A percentile compares a stretch with the other conserved stretches of the same genome.
Conservation (phyloP, 305 asterid genomes). For the Stenogyne calaminthoides region DNA sequence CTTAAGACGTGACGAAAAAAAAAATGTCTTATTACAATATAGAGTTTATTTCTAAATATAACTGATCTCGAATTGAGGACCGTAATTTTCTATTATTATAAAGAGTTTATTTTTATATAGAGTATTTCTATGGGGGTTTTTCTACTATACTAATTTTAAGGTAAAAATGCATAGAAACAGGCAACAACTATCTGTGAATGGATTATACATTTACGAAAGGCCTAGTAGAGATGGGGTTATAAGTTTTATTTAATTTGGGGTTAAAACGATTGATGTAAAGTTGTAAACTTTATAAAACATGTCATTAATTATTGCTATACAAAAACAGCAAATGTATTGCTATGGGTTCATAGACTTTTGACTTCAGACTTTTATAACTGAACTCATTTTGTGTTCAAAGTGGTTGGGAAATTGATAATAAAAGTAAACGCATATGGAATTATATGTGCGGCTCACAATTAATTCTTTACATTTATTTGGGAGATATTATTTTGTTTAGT, state of each 20-base stretch:
- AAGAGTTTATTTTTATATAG: too few species aligned
- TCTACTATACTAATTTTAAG: too few species aligned
- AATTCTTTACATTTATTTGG: not conserved
- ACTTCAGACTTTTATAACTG: not conserved
- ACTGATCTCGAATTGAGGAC: too few species aligned
- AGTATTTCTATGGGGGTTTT: too few species aligned
- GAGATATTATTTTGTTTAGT: not conserved
- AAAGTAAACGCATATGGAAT: not conserved
- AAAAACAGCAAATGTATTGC: not conserved
- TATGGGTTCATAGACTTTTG: slow-evolving; percentile 2
- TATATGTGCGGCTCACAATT: not conserved
- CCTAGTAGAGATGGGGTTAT: not conserved
- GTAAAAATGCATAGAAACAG: too few species aligned
- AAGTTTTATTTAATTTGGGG: not conserved
- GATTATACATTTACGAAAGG: not conserved
- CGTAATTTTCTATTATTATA: too few species aligned
- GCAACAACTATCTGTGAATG: not conserved
- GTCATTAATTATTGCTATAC: not conserved
- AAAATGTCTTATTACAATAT: too few species aligned
- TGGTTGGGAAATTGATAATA: slow-evolving; percentile 22
- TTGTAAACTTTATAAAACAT: slow-evolving; percentile 9
- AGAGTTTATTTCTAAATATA: too few species aligned
- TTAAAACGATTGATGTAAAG: slow-evolving; percentile 7
- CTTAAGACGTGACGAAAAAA: too few species aligned
- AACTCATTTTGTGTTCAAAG: slow-evolving; percentile 22